phyloP scores from a whole-genome alignment of 768 basidiomycete species.

The Trametes elegans region DNA sequence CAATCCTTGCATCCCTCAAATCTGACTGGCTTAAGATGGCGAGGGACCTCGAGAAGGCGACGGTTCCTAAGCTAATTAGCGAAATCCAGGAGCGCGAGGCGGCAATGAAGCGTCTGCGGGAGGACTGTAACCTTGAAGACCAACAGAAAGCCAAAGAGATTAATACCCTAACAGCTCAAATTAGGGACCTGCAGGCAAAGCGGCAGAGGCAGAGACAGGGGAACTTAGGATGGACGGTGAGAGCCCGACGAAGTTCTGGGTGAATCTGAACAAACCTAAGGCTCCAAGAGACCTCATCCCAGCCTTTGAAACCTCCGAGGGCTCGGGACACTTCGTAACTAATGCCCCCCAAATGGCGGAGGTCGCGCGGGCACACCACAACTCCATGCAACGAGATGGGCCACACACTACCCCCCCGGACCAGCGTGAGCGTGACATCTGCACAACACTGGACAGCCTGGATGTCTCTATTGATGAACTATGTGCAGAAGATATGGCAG shows the following conservation, averaged over 20 bases:
- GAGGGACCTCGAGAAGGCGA: neutral
- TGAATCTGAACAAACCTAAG: neutral
- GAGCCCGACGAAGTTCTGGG: slow-evolving; percentile 1
- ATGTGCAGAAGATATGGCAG: neutral
- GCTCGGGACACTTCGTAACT: neutral
- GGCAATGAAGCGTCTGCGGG: neutral
- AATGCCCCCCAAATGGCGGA: neutral
- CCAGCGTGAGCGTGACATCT: neutral
- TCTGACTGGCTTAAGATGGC: neutral
- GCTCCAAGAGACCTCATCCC: neutral
- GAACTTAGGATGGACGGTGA: neutral
- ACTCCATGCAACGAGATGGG: neutral
- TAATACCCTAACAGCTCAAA: neutral
- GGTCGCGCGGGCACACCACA: neutral
- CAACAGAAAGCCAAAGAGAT: neutral
- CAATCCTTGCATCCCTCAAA: neutral
- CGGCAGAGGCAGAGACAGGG: neutral
- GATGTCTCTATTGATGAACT: neutral
- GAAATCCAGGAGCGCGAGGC: neutral
- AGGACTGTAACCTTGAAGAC: neutral
- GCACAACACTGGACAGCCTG: neutral
- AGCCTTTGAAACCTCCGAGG: neutral
- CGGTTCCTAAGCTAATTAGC: neutral
- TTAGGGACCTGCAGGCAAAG: neutral
- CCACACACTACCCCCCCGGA: neutral